Base-by-base conservation (phyloP, 805 yeast species). In the Candida loeiensis region DNA sequence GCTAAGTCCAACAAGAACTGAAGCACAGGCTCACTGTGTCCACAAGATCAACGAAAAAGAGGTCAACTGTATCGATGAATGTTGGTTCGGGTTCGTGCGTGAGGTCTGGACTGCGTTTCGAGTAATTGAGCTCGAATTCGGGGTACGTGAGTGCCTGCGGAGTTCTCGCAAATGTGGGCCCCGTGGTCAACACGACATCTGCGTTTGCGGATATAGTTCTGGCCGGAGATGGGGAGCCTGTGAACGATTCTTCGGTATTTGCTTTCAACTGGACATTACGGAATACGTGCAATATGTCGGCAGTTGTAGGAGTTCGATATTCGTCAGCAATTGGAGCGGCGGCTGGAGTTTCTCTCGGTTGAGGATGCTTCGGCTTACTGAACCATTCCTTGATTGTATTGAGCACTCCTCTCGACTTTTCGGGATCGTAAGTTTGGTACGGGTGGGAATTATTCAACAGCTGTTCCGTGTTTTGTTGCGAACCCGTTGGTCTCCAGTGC, bases 401-500 rank as follows among this genome's bases (percentile, higher is more conserved):
- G 11, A 21, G 9, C 13, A 30, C 27, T 9, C 27, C 25, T 22
- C 14, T 13, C 11, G 26, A 6, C 14, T n/a, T 27, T 4, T 14
- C 20, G 13, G 14, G 6, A 12, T 28, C 19, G 27, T 29, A 17
- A 28, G 32, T 6, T 14, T 57, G 61, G 36, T 58, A 66, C n/a
- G 70, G 69, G 39, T 65, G 71, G 4, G 19, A 40, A 0, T 59
- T 65, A 13, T 40, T 34, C 7, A 59, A 28, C 2, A 53, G 36
- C 2, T 41, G 40, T n/a, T 59, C 63, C 8, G 51, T 45, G 39
- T 62, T 59, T 33, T 58, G 58, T 29, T 64, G 66, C 0, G 69
- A 61, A 7, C 55, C 61, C 9, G 51, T 45, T 3, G 68, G 66
- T 35, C 61, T 50, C 61, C 64, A 65, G 25, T 65, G 38, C 1